Percentiles rank a stretch among this genome's conserved stretches.
Conservation (phyloP, 1,139 yeast genomes). For the Torulaspora globosa region DNA sequence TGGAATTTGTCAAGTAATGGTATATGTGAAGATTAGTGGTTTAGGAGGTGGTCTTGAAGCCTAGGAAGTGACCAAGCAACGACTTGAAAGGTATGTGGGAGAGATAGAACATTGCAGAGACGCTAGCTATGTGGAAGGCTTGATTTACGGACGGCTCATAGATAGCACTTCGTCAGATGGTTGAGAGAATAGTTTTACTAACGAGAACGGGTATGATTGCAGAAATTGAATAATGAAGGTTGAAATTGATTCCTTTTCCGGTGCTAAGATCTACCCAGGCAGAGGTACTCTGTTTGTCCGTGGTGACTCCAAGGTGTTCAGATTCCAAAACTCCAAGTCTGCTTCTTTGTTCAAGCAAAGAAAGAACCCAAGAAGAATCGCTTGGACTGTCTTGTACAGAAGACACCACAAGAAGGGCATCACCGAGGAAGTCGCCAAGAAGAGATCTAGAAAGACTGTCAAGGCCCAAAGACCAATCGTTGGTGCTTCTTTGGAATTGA, state of each 20-base stretch:
- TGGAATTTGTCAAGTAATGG: not conserved
- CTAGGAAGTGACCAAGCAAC: slow-evolving; percentile 17
- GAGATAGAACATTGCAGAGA: not conserved
- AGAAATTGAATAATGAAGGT: slow-evolving; percentile 69
- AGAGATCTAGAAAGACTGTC: slow-evolving; percentile 95
- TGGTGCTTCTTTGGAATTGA: slow-evolving; percentile 98
- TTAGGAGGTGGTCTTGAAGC: not conserved
- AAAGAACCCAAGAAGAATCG: slow-evolving; percentile 99
- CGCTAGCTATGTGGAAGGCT: not conserved
- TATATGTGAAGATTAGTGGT: not conserved
- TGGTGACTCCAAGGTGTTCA: slow-evolving; percentile 99
- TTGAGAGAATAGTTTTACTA: slow-evolving; percentile 2
- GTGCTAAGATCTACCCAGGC: slow-evolving; percentile 99
- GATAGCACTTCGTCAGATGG: not conserved
- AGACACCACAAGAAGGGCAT: slow-evolving; percentile 99
- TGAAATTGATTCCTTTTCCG: slow-evolving; percentile 99
- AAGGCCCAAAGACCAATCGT: slow-evolving; percentile 99
- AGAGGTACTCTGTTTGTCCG: slow-evolving; percentile 99
- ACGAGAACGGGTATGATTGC: not conserved
- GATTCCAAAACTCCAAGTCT: slow-evolving; percentile 98
- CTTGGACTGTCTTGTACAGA: slow-evolving; percentile 99
- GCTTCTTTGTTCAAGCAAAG: slow-evolving; percentile 98
- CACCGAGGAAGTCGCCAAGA: slow-evolving; percentile 96
- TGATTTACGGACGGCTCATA: not conserved
- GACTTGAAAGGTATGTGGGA: slow-evolving; percentile 23